Conservation (phyloP, 2,329 filamentous ascomycete genomes). For the Alternaria arborescens region DNA sequence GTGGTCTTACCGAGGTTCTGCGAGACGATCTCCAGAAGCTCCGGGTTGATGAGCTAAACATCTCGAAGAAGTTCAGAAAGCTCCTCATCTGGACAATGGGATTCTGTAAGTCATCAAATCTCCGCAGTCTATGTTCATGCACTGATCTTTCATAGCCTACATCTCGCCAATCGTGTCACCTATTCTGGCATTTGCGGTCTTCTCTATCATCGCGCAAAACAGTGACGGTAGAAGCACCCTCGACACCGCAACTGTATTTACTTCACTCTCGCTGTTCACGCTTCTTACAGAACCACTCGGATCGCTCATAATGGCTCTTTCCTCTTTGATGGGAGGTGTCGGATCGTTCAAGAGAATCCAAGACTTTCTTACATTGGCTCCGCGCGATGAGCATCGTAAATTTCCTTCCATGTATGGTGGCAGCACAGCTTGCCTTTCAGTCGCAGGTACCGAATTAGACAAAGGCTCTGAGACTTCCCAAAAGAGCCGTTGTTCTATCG, state of each 20-base stretch:
- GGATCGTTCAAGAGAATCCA: constrained; percentile 59
- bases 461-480: constrained; percentile 37
- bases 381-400: constrained; percentile 31
- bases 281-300: constrained; percentile 57
- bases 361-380: constrained; percentile 51
- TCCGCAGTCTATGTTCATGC: background rate
- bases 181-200: constrained; percentile 57
- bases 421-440: constrained; percentile 30
- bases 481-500: constrained; percentile 35
- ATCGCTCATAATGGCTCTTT: constrained; percentile 57
- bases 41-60: constrained; percentile 45
- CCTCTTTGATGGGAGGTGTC: constrained; percentile 55
- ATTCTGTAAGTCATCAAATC: constrained; percentile 34
- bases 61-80: constrained; percentile 47
- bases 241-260: constrained; percentile 56
- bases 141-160: constrained; percentile 33
- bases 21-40: constrained; percentile 42
- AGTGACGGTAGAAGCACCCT: constrained; percentile 44
- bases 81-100: constrained; percentile 50
- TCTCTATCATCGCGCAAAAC: constrained; percentile 52
- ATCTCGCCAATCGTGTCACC: constrained; percentile 51
- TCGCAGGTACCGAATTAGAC: constrained; percentile 32
- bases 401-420: constrained; percentile 30
- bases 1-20: constrained; percentile 47
- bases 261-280: constrained; percentile 58